A percentile compares a stretch with the other conserved stretches of the same genome.
phyloP scores from a whole-genome alignment of 1,284 basidiomycete genomes.

The Ustilago cynodontis region DNA sequence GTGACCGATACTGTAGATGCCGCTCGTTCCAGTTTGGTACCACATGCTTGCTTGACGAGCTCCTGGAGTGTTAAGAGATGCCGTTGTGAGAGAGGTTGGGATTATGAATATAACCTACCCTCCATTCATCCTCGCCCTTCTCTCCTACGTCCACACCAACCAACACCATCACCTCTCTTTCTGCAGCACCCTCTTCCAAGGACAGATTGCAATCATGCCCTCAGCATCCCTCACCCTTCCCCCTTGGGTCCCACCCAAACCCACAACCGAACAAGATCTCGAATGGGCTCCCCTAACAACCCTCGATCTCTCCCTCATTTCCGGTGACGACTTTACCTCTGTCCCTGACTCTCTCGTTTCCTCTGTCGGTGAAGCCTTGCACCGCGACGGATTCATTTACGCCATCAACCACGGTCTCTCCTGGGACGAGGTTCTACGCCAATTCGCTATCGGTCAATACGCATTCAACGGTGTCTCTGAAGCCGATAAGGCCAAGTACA shows the following conservation, averaged over 20 bases:
- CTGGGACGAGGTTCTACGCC: constrained; percentile 63
- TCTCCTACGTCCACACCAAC: not conserved
- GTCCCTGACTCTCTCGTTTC: constrained; percentile 58
- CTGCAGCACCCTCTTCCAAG: not conserved
- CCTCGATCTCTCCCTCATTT: constrained; percentile 63
- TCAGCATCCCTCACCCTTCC: constrained; percentile 32
- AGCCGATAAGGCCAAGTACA: constrained; percentile 61
- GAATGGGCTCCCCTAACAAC: constrained; percentile 68
- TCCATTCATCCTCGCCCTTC: not conserved
- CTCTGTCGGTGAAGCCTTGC: constrained; percentile 62
- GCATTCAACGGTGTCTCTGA: constrained; percentile 62
- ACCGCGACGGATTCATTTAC: constrained; percentile 66
- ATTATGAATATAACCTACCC: constrained; percentile 9
- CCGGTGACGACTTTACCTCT: constrained; percentile 58
- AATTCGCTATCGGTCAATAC: constrained; percentile 68
- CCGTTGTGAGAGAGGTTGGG: too few species aligned
- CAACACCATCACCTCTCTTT: not conserved
- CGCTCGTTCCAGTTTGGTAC: constrained; percentile 14
- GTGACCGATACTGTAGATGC: constrained; percentile 3
- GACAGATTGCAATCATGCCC: constrained; percentile 9
- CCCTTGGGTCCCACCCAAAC: constrained; percentile 59
- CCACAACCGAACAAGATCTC: constrained; percentile 57
- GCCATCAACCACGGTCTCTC: constrained; percentile 67
- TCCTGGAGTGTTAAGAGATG: not conserved
- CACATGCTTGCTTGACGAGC: not conserved